A percentile compares a stretch with the other conserved stretches of the same genome.
Evolutionary conservation across 2,329 filamentous ascomycete genomes (phyloP).

Genomic region (Xylariaceae sp.): DNA sequence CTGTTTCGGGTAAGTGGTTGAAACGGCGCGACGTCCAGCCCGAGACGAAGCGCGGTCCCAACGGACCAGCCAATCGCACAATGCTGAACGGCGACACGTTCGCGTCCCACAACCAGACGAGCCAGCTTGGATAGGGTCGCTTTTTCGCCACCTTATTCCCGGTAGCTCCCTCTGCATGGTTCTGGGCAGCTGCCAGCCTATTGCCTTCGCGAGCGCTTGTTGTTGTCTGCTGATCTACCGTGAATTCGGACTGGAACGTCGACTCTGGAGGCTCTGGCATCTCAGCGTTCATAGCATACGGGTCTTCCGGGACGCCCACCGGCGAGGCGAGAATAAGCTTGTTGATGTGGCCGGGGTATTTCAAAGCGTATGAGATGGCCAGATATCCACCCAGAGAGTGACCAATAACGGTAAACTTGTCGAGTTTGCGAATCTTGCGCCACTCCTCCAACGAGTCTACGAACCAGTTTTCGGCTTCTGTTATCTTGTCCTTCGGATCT

Average conservation of each 20-base stretch:
- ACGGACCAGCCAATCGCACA: constrained; percentile 78
- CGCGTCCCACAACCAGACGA: constrained; percentile 92
- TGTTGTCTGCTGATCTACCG: constrained; percentile 59
- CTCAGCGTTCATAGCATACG: constrained; percentile 74
- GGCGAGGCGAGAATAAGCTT: constrained; percentile 94
- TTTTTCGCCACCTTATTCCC: constrained; percentile 33
- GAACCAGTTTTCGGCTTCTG: constrained; percentile 92
- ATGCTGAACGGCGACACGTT: constrained; percentile 94
- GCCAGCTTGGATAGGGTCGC: constrained; percentile 72
- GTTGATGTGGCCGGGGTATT: constrained; percentile 90
- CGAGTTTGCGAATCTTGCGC: constrained; percentile 81
- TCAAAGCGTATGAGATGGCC: constrained; percentile 88
- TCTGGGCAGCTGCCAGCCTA: constrained; percentile 37
- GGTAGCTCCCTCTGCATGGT: constrained; percentile 23
- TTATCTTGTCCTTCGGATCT: constrained; percentile 70
- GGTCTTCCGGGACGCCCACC: constrained; percentile 91
- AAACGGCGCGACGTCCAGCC: constrained; percentile 94
- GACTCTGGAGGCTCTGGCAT: constrained; percentile 74
- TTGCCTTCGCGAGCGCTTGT: constrained; percentile 25
- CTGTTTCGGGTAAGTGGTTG: constrained; percentile 73
- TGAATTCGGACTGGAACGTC: constrained; percentile 71
- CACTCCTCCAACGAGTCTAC: constrained; percentile 95
- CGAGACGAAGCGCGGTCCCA: constrained; percentile 87
- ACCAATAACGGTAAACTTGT: constrained; percentile 87
- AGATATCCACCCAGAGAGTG: constrained; percentile 95